A percentile compares a stretch with the other conserved stretches of the same genome.
phyloP scores from a whole-genome alignment of 192 early-diverging fungal genomes.

The Bifiguratus adelaidae region DNA sequence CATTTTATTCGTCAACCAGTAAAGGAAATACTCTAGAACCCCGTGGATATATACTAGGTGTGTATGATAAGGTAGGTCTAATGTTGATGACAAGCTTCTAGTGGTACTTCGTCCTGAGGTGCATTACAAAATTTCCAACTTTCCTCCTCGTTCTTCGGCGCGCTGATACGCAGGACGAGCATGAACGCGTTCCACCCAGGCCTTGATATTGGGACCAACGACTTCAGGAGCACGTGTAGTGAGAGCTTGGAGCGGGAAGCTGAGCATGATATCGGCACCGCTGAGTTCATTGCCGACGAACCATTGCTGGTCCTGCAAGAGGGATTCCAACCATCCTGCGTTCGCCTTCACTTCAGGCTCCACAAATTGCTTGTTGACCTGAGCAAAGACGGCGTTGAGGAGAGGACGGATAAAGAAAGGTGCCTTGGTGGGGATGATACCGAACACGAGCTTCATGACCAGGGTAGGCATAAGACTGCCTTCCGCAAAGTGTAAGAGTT shows the following conservation, averaged over 20 bases:
- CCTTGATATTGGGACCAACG: neutral
- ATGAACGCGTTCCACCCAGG: neutral
- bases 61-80: no score
- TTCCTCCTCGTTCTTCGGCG: slow-evolving; percentile 27
- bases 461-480: neutral
- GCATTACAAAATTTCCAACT: slow-evolving; percentile 15
- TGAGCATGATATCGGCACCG: slow-evolving; percentile 28
- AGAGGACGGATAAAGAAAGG: slow-evolving; percentile 3
- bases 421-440: neutral
- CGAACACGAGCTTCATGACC: neutral
- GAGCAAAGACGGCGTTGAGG: neutral
- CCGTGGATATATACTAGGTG: no score
- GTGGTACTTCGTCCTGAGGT: no score
- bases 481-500: no score
- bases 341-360: neutral
- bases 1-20: no score
- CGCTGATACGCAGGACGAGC: neutral
- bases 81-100: no score
- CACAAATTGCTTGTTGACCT: neutral
- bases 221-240: neutral
- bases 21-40: no score
- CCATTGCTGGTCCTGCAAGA: slow-evolving; percentile 14
- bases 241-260: slow-evolving; percentile 24
- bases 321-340: slow-evolving; percentile 16
- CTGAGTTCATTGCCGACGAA: slow-evolving; percentile 26